phyloP scores from a whole-genome alignment of 495 filamentous ascomycete genomes.

The Annulohypoxylon stygium region DNA sequence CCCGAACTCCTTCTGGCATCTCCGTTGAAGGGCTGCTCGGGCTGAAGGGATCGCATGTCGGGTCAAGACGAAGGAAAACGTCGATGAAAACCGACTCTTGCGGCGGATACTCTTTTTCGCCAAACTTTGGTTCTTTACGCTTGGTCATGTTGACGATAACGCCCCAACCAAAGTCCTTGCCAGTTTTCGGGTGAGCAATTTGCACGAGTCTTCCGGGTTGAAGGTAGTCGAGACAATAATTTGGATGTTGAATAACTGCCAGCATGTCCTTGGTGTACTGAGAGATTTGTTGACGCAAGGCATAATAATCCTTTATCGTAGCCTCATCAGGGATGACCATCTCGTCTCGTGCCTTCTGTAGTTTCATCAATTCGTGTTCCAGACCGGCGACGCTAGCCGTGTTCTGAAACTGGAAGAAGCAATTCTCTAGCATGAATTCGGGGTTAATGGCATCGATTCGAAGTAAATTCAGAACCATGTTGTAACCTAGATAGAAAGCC shows the following conservation, averaged over 20 bases:
- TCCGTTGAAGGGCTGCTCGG: constrained; percentile 46
- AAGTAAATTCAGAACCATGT: constrained; percentile 97
- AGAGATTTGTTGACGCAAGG: constrained; percentile 84
- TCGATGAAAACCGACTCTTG: constrained; percentile 86
- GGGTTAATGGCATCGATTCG: constrained; percentile 96
- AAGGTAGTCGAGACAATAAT: constrained; percentile 82
- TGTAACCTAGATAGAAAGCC: constrained; percentile 98
- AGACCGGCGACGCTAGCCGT: constrained; percentile 83
- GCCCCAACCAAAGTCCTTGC: constrained; percentile 92
- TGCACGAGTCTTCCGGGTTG: constrained; percentile 85
- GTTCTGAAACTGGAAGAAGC: constrained; percentile 98
- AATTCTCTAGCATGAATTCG: constrained; percentile 95
- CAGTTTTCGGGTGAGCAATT: constrained; percentile 76
- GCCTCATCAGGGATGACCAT: constrained; percentile 86
- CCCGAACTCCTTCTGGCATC: constrained; percentile 61
- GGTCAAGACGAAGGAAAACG: constrained; percentile 76
- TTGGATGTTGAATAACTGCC: constrained; percentile 88
- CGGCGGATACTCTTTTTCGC: constrained; percentile 71
- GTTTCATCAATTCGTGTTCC: constrained; percentile 79
- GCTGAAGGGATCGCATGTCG: constrained; percentile 50
- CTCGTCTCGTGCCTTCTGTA: constrained; percentile 77
- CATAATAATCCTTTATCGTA: constrained; percentile 92
- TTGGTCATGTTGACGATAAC: constrained; percentile 77
- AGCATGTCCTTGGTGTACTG: constrained; percentile 86
- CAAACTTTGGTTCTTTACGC: constrained; percentile 70